Evolutionary conservation across 2,329 filamentous ascomycete species (phyloP), one percentile per base, ranked within the genome.

Genomic region (Aureobasidium sp.): DNA sequence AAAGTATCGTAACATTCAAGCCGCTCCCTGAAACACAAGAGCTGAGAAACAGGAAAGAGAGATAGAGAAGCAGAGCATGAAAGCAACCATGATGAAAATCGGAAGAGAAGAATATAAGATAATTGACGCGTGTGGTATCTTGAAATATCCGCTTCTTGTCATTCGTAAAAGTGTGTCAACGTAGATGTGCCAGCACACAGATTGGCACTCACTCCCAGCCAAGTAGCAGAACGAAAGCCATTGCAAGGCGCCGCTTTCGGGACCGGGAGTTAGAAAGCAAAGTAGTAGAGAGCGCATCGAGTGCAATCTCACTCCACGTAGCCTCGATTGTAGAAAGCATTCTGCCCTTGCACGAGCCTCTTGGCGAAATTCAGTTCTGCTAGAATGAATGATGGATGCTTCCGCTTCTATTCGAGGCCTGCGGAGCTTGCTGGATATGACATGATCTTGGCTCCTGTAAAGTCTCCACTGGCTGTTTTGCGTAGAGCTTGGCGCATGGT

Each of bases 401-500:
- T n/a, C n/a, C n/a, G n/a, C n/a, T n/a, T n/a, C n/a, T 71, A 67
- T 44, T 71, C 71, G 17, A 68, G 58, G 52, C 66, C 67, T 42
- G 64, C 64, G 30, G 69, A 66, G 52, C 68, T 69, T 57, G 69
- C 55, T n/a, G 68, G 67, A 60, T 42, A 49, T n/a, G 44, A 40
- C 6, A 70, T 68, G 35, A 64, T 69, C 35, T 54, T 53, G 45
- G 63, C 62, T 30, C 72, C 71, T 34, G 74, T 71, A 54, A 96
- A 71, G 66, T 96, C 91, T 16, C 86, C 81, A 69, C 89, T 95
- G 39, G 84, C 88, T 12, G 90, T 95, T 68, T 88, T 85, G 64
- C 87, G 78, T 64, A 96, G 74, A 14, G 89, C 90, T 70, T 96
- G 90, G 49, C 85, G 79, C 90, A 96, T 95, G 3, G 90, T 96